phyloP scores from a whole-genome alignment of 2,329 filamentous ascomycete genomes.

The Pezicula radicicola region DNA sequence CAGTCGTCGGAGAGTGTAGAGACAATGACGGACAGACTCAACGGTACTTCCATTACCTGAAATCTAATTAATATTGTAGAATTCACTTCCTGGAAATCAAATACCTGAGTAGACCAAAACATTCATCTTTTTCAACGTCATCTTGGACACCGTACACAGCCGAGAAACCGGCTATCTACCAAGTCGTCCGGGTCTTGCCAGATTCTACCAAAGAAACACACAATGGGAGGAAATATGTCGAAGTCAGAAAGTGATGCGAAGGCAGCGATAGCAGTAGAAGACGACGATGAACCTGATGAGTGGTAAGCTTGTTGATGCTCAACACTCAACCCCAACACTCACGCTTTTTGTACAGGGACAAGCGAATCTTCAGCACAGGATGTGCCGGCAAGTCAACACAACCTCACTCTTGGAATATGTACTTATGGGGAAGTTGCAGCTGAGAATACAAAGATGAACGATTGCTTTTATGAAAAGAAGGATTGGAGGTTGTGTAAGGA shows the following conservation, averaged over 20 bases:
- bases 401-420: constrained; percentile 5
- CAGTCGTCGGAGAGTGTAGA: constrained; percentile 81
- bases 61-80: constrained; percentile 1
- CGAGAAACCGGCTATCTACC: constrained; percentile 14
- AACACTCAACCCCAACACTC: constrained; percentile 14
- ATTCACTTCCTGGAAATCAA: constrained; percentile 14
- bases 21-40: constrained; percentile 85
- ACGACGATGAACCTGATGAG: constrained; percentile 90
- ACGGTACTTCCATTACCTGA: constrained; percentile 80
- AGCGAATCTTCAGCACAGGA: constrained; percentile 94
- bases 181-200: constrained; percentile 7
- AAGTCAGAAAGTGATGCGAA: constrained; percentile 25
- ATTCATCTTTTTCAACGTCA: constrained; percentile 73
- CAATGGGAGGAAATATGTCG: constrained; percentile 16
- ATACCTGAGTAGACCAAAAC: constrained; percentile 89
- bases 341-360: constrained; percentile 65
- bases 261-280: constrained; percentile 39
- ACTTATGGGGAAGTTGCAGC: constrained; percentile 44
- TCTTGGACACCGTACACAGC: constrained; percentile 32
- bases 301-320: constrained; percentile 57
- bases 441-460: constrained; percentile 86
- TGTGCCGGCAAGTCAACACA: constrained; percentile 66
- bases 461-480: constrained; percentile 94
- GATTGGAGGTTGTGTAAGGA: constrained; percentile 88
- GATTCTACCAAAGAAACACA: constrained; percentile 5